Evolutionary conservation across 768 basidiomycete species (phyloP), one percentile per base, ranked within the genome.

Genomic region (Pisolithus tinctorius): DNA sequence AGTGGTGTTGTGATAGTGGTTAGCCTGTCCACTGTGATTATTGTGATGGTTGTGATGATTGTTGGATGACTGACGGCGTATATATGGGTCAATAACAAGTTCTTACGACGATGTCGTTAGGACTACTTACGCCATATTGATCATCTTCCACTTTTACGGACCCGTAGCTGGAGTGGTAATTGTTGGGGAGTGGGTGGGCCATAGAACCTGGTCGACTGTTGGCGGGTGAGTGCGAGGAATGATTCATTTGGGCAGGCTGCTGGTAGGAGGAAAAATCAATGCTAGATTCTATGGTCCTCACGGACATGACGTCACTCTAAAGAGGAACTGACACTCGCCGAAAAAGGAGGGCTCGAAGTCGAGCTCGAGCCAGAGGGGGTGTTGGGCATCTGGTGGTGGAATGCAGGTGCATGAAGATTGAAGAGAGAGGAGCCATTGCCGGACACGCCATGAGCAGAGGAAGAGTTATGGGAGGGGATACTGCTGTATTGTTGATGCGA

Each of bases 261-360:
- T 74, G 68, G 66, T 70, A 65, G 69, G 64, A 58, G 66, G 65
- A 74, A 65, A 20, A 58, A 66, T 82, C 71, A 84, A 45, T 57
- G 56, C 75, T 80, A 81, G 76, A 74, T 78, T 82, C 78, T 70
- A 66, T 58, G 62, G 53, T 62, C 56, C 60, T 55, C 53, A 30
- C 60, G 55, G 56, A 62, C 58, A 65, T 45, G 50, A 58, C 60
- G 62, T 61, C 59, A 56, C 57, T 60, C 50, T 57, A 23, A 59
- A 52, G 58, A 72, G 68, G 69, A 71, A 76, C 74, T 64, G 75
- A 76, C 64, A 86, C 88, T 87, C 82, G 80, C 87, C 84, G 88
- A 90, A 75, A 87, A 88, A n/a, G 86, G 84, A 51, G 84, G 83
- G 58, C 82, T 87, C 26, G 84, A 84, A 5, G 84, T 84, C 23